phyloP scores from a whole-genome alignment of 1,139 yeast genomes.

The Diutina catenulata region DNA sequence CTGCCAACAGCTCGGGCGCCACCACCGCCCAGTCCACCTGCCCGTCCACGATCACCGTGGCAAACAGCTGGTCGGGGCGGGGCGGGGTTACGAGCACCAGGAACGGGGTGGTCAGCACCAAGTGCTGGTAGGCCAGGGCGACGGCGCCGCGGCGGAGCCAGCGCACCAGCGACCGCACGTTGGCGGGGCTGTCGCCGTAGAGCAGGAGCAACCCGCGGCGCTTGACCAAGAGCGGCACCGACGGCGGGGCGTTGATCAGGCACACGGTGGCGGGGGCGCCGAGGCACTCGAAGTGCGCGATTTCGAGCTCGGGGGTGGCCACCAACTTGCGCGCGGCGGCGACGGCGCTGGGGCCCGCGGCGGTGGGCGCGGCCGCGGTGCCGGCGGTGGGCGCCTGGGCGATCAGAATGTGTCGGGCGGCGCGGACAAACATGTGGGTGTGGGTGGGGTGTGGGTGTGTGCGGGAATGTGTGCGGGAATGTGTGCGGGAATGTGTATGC shows the following conservation, averaged over 20 bases:
- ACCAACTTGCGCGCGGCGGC: slow-evolving; percentile 2
- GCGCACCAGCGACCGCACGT: slow-evolving; percentile 17
- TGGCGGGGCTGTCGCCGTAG: slow-evolving; percentile 18
- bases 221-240: slow-evolving; percentile 38
- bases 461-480: too few relatives aligned
- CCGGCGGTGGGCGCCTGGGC: slow-evolving; percentile 3
- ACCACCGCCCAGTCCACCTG: slow-evolving; percentile 51
- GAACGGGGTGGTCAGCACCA: slow-evolving; percentile 37
- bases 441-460: too few relatives aligned
- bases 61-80: slow-evolving; percentile 22
- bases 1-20: slow-evolving; percentile 33
- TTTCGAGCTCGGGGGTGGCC: slow-evolving; percentile 2
- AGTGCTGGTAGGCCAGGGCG: slow-evolving; percentile 28
- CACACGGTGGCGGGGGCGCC: slow-evolving; percentile 4
- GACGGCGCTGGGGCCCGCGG: slow-evolving; percentile 1
- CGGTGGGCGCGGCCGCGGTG: background rate
- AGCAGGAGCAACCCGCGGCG: slow-evolving; percentile 39
- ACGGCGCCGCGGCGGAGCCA: slow-evolving; percentile 31
- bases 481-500: too few relatives aligned
- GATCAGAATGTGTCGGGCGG: slow-evolving; percentile 1
- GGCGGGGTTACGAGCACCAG: slow-evolving; percentile 28
- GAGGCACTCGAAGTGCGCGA: background rate
- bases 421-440: too few relatives aligned
- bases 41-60: slow-evolving; percentile 40
- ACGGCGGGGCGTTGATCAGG: slow-evolving; percentile 26